phyloP scores from a whole-genome alignment of 805 yeast species.

The Candida vartiovaarae region DNA sequence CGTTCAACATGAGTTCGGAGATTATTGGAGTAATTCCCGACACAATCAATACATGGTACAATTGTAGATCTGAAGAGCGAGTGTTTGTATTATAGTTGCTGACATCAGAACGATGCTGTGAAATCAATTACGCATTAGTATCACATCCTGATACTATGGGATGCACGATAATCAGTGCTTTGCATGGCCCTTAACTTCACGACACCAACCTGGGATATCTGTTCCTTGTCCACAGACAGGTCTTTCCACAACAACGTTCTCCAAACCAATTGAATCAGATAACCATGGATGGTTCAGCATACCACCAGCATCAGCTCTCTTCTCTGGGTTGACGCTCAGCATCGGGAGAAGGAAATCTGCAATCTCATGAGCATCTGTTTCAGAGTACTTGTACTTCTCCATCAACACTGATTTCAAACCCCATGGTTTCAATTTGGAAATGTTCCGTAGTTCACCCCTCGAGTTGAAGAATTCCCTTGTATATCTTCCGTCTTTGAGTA shows the following conservation, averaged over 20 bases:
- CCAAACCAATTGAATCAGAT: slow-evolving; percentile 67
- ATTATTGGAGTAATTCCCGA: no score
- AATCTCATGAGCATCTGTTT: slow-evolving; percentile 62
- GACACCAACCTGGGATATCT: slow-evolving; percentile 88
- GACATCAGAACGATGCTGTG: no score
- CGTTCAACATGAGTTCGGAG: no score
- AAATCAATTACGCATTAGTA: no score
- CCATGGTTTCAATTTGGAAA: slow-evolving; percentile 84
- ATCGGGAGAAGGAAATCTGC: slow-evolving; percentile 78
- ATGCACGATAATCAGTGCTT: slow-evolving; percentile 23
- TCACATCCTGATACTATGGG: no score
- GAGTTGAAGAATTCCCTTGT: slow-evolving; percentile 57
- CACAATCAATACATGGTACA: no score
- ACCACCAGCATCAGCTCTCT: slow-evolving; percentile 94
- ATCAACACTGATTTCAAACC: slow-evolving; percentile 69
- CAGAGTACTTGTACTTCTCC: slow-evolving; percentile 77
- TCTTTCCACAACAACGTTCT: slow-evolving; percentile 60
- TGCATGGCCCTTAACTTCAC: slow-evolving; percentile 45
- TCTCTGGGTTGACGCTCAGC: slow-evolving; percentile 71
- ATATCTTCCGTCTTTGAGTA: slow-evolving; percentile 55
- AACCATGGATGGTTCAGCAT: slow-evolving; percentile 85
- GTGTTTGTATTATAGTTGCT: no score
- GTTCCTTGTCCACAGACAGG: slow-evolving; percentile 74
- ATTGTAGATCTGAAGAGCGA: no score
- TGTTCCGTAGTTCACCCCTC: slow-evolving; percentile 67